Base-by-base conservation (phyloP, 208 protist species). In the Trypanosoma boissoni region DNA sequence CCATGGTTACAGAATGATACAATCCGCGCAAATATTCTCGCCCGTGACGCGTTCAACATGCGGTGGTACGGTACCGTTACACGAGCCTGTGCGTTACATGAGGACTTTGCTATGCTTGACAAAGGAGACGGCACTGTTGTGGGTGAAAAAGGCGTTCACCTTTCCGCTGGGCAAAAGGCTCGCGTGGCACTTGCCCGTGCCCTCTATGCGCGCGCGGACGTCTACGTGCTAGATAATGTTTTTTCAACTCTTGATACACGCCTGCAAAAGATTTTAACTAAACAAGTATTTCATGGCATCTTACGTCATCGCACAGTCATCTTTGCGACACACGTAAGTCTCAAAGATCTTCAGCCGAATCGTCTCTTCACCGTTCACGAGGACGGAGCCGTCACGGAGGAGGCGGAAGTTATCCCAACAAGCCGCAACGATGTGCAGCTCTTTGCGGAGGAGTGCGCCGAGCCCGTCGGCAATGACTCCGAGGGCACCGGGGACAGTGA, bases 11-110 rank as follows among this genome's bases (percentile, higher is more conserved):
- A 88, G 24, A 86, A 87, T 57, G 85, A 75, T 23, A 96, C 93
- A 23, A 55, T 99, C 8, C 80, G 89, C n/a, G 92, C 97, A 32
- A 98, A 98, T 72, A 97, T 99, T 55, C 48, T 86, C 34, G 88
- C 91, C 29, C 78, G 86, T 34, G 64, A 67, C 31, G 65, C 21
- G 80, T 83, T 64, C 34, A 45, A 71, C 46, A 45, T 55, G 28
- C 58, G 51, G 57, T 88, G 89, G 74, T 97, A 96, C 63, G 12
- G 65, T 8, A 48, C 48, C 9, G 80, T 90, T 0, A 20, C 97
- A 2, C 27, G 75, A 9, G 76, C 79, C 12, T 97, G 92, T 51
- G 74, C 52, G 10, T 74, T 99, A 7, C 18, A 59, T 24, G 32
- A 55, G 26, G 97, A 98, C 60, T 53, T 98, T 9, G 29, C 51